Evolutionary conservation across 2,329 filamentous ascomycete genomes (phyloP), one percentile per base, ranked within the genome.

Genomic region (Penicillium freii): DNA sequence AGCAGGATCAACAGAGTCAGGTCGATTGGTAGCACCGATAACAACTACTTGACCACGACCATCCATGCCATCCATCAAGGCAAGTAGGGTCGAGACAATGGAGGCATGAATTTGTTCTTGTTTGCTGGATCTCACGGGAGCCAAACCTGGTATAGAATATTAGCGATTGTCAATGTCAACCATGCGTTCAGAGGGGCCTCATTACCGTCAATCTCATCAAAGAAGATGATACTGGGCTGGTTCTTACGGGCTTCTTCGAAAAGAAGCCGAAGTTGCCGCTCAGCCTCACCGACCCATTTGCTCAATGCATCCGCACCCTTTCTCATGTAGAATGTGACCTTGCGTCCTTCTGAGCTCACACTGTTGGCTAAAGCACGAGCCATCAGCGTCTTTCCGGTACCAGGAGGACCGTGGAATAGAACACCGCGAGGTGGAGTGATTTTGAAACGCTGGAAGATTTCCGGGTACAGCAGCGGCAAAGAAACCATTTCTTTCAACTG

Each of bases 401-500:
- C 94, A 5, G 95, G 94, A 53, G 94, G 94, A 34, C 94, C 94
- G 72, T 99, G 94, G 75, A 99, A 99, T 58, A 99, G 77, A 2
- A 99, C 95, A 73, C 94, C 94, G 52, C 95, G 86, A 13, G 94
- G 94, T 11, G 94, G 94, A 1, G 92, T 96, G 58, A 97, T 91
- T 64, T 96, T 88, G 74, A 97, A 96, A 61, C 87, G 87, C 62
- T 88, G 82, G 74, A 97, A 99, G 42, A 97, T 86, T 73, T 99
- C 94, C 0, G 94, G 94, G 69, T 99, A 99, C 6, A 97, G 83
- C 21, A 99, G 79, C 2, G 94, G 94, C 59, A 99, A 82, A 64
- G 93, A 90, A 19, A 99, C 93, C 94, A 99, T 99, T 77, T 99
- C 94, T 75, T 99, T 97, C 61, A 99, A 82, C 74, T 97, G 91